A percentile compares a stretch with the other conserved stretches of the same genome.
Conservation (phyloP, 2,329 filamentous ascomycete species). For the Calonectria pseudoturangicola region DNA sequence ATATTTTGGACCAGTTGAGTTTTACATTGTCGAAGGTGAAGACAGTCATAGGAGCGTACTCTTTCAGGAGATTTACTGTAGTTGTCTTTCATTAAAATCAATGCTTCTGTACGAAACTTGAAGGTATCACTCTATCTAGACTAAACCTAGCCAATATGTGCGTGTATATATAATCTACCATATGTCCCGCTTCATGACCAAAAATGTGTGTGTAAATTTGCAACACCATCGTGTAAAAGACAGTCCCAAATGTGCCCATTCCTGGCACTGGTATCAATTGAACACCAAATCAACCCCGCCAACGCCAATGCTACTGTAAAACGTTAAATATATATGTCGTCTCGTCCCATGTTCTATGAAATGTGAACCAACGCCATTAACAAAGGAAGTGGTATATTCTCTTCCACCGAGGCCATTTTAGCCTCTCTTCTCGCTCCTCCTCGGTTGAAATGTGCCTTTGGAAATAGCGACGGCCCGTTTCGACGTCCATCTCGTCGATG, state of each 20-base stretch:
- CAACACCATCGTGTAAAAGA: background rate
- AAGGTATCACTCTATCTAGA: background rate
- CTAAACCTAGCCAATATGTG: background rate
- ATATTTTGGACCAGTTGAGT: no score
- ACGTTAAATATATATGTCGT: constrained; percentile 27
- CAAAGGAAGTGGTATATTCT: constrained; percentile 83
- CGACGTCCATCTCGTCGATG: constrained; percentile 86
- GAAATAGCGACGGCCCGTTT: constrained; percentile 89
- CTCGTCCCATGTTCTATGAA: background rate
- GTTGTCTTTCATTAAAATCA: no score
- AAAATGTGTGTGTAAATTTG: background rate
- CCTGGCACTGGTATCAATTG: constrained; percentile 37
- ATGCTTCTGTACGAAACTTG: background rate
- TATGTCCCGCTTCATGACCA: background rate
- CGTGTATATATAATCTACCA: background rate
- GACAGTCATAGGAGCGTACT: no score
- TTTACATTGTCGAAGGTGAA: no score
- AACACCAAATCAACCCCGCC: constrained; percentile 28
- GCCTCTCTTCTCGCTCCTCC: constrained; percentile 85
- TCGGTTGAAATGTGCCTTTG: constrained; percentile 85
- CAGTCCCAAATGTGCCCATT: constrained; percentile 1
- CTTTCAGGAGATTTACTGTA: background rate
- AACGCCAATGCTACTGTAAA: constrained; percentile 37
- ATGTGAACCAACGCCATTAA: constrained; percentile 58
- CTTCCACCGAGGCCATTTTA: constrained; percentile 85